Conservation (phyloP, 441 rosid genomes). For the Macaranga tanarius region DNA sequence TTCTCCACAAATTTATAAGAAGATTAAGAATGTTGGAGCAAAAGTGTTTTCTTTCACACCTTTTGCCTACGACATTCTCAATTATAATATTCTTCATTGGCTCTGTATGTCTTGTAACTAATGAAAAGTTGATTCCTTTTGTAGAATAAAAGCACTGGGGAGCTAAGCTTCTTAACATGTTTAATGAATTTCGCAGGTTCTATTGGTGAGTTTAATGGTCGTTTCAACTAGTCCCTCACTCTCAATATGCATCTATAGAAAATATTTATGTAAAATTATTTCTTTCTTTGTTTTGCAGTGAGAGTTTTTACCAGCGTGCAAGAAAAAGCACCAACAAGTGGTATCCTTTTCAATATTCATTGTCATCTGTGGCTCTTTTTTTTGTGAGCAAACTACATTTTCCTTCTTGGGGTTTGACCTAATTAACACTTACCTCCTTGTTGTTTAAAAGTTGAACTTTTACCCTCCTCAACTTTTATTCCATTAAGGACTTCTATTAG, state of each 20-base stretch:
- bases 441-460: no score
- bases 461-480: no score
- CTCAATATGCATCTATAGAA: no score
- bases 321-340: conserved; percentile 81
- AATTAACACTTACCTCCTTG: no score
- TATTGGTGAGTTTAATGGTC: conserved; percentile 48
- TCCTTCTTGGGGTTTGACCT: no score
- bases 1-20: neutral
- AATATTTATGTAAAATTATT: no score
- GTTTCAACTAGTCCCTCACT: neutral
- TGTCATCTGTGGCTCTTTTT: neutral
- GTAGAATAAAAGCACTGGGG: conserved; percentile 89
- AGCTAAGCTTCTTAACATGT: conserved; percentile 89
- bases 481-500: no score
- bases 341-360: conserved; percentile 54
- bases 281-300: conserved; percentile 42
- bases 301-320: conserved; percentile 91
- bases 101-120: conserved; percentile 1
- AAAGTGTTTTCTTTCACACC: neutral
- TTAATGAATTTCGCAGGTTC: conserved; percentile 78
- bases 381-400: no score
- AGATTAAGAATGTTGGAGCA: neutral
- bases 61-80: conserved; percentile 3
- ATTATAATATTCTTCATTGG: neutral
- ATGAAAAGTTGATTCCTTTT: conserved; percentile 20